Evolutionary conservation across 2,329 filamentous ascomycete genomes (phyloP).

Genomic region (Aspergillus tamarii): DNA sequence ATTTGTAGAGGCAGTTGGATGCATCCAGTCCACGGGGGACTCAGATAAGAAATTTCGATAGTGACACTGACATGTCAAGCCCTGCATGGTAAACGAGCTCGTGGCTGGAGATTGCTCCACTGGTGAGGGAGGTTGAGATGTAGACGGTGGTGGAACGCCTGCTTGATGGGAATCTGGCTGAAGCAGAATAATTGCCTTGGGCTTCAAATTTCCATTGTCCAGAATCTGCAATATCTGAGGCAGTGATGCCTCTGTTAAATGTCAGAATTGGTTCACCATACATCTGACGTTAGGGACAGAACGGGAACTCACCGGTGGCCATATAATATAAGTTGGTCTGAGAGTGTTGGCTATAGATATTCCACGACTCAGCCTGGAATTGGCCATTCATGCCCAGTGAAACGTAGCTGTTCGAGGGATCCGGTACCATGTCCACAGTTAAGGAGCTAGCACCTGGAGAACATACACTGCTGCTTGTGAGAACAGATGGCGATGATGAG

Average conservation of each 20-base stretch:
- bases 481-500: neutral
- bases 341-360: neutral
- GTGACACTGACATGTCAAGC: neutral
- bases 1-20: neutral
- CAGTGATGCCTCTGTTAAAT: conserved; percentile 18
- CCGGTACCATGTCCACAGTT: neutral
- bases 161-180: conserved; percentile 2
- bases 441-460: neutral
- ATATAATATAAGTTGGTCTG: conserved; percentile 10
- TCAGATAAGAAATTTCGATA: neutral
- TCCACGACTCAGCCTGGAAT: conserved; percentile 9
- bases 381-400: conserved; percentile 4
- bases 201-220: conserved; percentile 5
- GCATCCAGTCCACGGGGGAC: neutral
- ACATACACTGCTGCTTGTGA: neutral
- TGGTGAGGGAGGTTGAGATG: conserved; percentile 3
- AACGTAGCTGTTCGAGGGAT: neutral
- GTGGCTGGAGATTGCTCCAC: neutral
- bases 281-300: neutral
- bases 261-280: neutral
- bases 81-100: neutral
- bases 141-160: neutral
- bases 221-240: conserved; percentile 25
- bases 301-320: conserved; percentile 13
- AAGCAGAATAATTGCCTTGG: conserved; percentile 23